phyloP scores from a whole-genome alignment of 2,329 filamentous ascomycete species.

The Aureobasidium sp. region DNA sequence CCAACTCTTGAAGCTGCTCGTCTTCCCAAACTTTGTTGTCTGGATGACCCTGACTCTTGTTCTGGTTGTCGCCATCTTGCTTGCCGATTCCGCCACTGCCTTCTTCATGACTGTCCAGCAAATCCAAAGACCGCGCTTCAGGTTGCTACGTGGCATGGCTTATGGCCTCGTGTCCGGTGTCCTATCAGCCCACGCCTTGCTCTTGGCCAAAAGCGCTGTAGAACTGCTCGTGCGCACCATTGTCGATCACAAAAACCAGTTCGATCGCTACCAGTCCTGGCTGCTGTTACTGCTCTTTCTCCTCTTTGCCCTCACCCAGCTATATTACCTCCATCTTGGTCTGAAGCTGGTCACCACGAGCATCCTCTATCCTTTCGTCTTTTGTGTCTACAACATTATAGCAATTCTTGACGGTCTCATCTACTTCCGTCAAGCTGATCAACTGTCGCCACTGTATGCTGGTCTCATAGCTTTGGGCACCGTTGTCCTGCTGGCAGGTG shows the following conservation, averaged over 20 bases:
- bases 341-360: slow-evolving; percentile 93
- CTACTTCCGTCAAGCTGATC: slow-evolving; percentile 85
- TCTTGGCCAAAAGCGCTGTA: slow-evolving; percentile 93
- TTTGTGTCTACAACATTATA: slow-evolving; percentile 98
- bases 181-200: slow-evolving; percentile 82
- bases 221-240: slow-evolving; percentile 86
- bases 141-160: slow-evolving; percentile 70
- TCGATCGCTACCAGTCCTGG: slow-evolving; percentile 93
- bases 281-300: slow-evolving; percentile 77
- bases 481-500: slow-evolving; percentile 74
- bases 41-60: slow-evolving; percentile 45
- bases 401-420: slow-evolving; percentile 95
- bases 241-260: slow-evolving; percentile 82
- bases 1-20: slow-evolving; percentile 72
- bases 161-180: slow-evolving; percentile 88
- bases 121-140: slow-evolving; percentile 36
- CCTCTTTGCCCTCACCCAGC: slow-evolving; percentile 73
- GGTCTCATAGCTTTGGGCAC: slow-evolving; percentile 82
- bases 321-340: slow-evolving; percentile 92
- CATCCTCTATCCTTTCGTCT: slow-evolving; percentile 91
- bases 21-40: slow-evolving; percentile 50
- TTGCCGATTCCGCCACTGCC: slow-evolving; percentile 38
- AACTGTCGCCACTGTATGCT: slow-evolving; percentile 68
- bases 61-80: slow-evolving; percentile 41
- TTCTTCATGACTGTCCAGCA: slow-evolving; percentile 26